Conservation (phyloP, 495 filamentous ascomycete genomes). For the Penicillium tannophilum region DNA sequence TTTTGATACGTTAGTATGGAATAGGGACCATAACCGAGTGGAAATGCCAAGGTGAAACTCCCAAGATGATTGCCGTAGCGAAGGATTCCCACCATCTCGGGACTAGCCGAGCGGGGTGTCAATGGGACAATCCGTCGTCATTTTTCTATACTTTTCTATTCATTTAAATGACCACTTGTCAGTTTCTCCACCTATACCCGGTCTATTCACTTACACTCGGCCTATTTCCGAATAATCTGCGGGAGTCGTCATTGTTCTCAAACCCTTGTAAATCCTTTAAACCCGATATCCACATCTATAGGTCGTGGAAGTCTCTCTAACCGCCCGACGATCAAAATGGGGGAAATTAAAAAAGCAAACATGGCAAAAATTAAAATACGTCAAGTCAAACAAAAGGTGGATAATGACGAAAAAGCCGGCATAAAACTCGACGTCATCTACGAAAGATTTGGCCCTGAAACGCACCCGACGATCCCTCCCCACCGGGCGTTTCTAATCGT, state of each 20-base stretch:
- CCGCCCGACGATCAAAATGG: background rate
- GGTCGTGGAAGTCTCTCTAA: background rate
- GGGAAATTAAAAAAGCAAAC: background rate
- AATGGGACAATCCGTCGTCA: background rate
- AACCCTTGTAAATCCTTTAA: background rate
- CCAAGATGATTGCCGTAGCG: background rate
- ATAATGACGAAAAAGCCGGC: no score
- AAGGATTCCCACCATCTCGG: background rate
- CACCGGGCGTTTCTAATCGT: background rate
- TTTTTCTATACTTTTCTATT: background rate
- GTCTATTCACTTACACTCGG: background rate
- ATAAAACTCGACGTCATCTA: background rate
- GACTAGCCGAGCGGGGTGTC: slow-evolving; percentile 1
- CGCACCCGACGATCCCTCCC: background rate
- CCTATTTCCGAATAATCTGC: background rate
- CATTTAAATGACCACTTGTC: background rate
- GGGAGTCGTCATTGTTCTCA: no score
- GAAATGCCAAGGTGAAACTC: no score
- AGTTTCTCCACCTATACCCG: background rate
- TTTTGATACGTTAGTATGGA: background rate
- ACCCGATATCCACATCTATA: background rate
- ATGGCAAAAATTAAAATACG: background rate
- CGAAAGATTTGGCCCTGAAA: background rate
- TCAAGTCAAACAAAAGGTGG: no score
- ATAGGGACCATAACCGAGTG: background rate